Evolutionary conservation across 306 rosid species (phyloP), one percentile per base, ranked within the genome.

Genomic region (Trichosanthes truncata): DNA sequence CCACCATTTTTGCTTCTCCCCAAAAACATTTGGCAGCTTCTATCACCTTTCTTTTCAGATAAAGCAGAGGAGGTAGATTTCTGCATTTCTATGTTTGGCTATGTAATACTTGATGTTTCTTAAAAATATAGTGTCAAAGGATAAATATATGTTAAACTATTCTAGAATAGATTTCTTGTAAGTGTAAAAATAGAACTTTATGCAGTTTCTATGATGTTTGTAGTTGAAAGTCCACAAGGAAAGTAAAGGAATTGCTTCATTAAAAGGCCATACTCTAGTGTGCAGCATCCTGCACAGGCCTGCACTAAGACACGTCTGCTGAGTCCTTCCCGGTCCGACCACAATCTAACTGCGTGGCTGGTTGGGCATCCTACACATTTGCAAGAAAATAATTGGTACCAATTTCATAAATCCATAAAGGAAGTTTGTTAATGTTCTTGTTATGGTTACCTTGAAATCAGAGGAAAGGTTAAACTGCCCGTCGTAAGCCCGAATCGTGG

Each of bases 331-430:
- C 86, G 3, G 81, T 88, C 79, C 26, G 83, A 57, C 81, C 45
- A 71, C 88, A 59, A 71, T 88, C 89, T 80, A 84, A 45, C 72
- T 83, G 86, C 52, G 80, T 21, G 31, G 84, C 81, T 46, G 83
- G 85, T 77, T 83, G 80, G 79, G 79, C 81, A 53, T 83, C 83
- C 72, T 82, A 12, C 73, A 78, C 46, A 85, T 63, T 81, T 20
- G 40, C 72, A 72, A 88, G 78, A 74, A 63, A 77, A 85, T 0
- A 53, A 65, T 29, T 41, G 55, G 71, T 78, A 57, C 84, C 79
- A 87, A 76, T 74, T 66, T 66, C 59, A 40, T 38, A 29, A 52
- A 26, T 23, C 62, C 52, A 59, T 41, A 17, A 55, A 69, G 21
- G 21, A 53, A 67, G 76, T 7, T 43, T 1, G 48, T 56, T n/a